These are phyloP conservation scores for Vickermania spadyakhi DNA, from an alignment of 208 protist genomes.

Conservation along the genomic window DNA sequence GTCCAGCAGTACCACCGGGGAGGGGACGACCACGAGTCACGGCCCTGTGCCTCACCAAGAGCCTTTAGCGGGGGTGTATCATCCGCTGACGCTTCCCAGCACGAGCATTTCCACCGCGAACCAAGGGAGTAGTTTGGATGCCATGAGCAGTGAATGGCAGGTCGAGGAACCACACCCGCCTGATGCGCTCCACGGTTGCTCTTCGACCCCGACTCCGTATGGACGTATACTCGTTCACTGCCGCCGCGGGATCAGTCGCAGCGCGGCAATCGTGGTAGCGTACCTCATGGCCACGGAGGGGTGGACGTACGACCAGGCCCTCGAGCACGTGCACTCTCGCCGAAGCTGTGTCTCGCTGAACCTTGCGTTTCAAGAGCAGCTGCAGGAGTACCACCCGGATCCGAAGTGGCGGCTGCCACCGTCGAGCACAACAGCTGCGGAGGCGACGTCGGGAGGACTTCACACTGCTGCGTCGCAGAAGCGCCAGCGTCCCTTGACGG, in stretches of 20 bases:
- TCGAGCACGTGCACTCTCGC: constrained; percentile 29
- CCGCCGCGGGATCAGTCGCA: constrained; percentile 69
- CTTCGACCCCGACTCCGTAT: no score
- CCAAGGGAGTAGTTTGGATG: no score
- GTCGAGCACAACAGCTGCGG: not conserved
- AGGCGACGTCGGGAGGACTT: not conserved
- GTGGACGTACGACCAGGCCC: constrained; percentile 36
- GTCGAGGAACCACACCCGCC: no score
- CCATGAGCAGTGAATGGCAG: no score
- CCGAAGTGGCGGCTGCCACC: constrained; percentile 1
- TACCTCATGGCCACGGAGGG: constrained; percentile 75
- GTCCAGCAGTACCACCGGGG: no score
- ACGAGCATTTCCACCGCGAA: no score
- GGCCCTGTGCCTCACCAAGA: no score
- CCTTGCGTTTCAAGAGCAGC: constrained; percentile 61
- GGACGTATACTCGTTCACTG: constrained; percentile 73
- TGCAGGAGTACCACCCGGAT: constrained; percentile 24
- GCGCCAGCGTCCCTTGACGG: not conserved
- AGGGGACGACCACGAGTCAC: no score
- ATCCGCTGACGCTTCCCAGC: no score
- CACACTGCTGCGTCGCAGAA: no score
- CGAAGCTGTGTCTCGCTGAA: constrained; percentile 71
- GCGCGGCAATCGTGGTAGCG: constrained; percentile 57
- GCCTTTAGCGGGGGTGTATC: no score
- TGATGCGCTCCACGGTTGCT: no score